Base-by-base conservation (phyloP, 2,329 filamentous ascomycete species). In the Escovopsis weberi region DNA sequence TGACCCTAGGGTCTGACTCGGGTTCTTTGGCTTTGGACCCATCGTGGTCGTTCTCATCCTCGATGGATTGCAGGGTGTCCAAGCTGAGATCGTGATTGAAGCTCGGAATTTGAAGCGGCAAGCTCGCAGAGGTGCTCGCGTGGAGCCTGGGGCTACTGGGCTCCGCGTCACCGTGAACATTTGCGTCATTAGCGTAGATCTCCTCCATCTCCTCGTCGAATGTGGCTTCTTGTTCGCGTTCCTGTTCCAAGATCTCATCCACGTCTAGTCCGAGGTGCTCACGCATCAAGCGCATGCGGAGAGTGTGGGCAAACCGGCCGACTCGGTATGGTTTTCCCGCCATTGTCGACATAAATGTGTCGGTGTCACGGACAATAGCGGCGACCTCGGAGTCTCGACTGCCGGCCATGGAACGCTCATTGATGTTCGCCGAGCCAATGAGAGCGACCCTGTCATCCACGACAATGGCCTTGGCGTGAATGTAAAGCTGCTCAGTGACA, bases 351-450 rank as follows among this genome's bases (percentile, higher is more conserved):
- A 78, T 80, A 45, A 95, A 75, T 77, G 94, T 87, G 58, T 95
- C 86, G 1, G 85, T 89, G 58, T 98, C 91, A 42, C 89, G 78
- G 36, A 98, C 84, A 37, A 96, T 74, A 6, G 88, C 82, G 5
- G 89, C 91, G 48, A 85, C 79, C 62, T 98, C 91, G 0, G 89
- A 95, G 60, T 98, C 91, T 54, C 91, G 78, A 39, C 77, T 82
- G 8, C 91, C 91, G 47, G 95, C 62, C 86, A 96, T 87, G 6
- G 89, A 96, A 38, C 91, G 80, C 61, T 98, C 91, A 54, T 98
- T 98, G 68, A 98, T 96, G 58, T 98, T 98, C 42, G 91, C 91
- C 38, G 89, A 96, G 15, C 91, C 91, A 53, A 98, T 98, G 47
- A 98, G 79, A 18, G 82, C 89, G 45, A 91, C 78, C 32, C 89